Percentiles rank a stretch among this genome's conserved stretches.
phyloP scores from a whole-genome alignment of 2,329 filamentous ascomycete genomes.

The Colletotrichum zoysiae region DNA sequence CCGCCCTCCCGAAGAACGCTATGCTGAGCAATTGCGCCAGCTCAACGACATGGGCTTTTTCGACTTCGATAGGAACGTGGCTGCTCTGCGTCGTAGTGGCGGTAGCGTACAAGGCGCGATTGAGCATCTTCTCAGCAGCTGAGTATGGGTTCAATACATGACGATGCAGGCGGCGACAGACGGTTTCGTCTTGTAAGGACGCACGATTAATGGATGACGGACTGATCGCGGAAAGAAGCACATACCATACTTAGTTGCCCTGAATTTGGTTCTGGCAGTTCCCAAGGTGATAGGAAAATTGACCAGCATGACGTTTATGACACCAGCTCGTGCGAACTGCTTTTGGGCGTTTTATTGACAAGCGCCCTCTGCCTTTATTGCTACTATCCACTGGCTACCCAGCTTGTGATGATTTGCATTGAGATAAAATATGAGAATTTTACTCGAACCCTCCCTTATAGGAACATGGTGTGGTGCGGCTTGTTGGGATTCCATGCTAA shows the following conservation, averaged over 20 bases:
- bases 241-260: constrained; percentile 36
- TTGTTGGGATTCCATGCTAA: background rate
- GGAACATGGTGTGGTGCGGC: background rate
- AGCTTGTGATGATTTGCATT: background rate
- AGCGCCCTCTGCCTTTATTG: too few relatives aligned
- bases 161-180: background rate
- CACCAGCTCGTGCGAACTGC: constrained; percentile 12
- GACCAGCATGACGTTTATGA: constrained; percentile 39
- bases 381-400: background rate
- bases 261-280: constrained; percentile 37
- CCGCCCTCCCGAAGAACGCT: constrained; percentile 92
- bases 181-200: constrained; percentile 5
- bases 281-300: constrained; percentile 31
- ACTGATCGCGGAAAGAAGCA: constrained; percentile 23
- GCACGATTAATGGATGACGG: constrained; percentile 33
- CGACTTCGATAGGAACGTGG: constrained; percentile 94
- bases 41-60: constrained; percentile 99
- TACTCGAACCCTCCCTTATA: background rate
- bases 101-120: constrained; percentile 95
- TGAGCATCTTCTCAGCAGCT: constrained; percentile 73
- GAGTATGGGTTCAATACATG: constrained; percentile 18
- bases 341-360: background rate
- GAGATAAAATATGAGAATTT: background rate
- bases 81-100: constrained; percentile 86
- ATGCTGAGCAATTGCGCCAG: constrained; percentile 89